These are phyloP conservation scores for Coemansia sp. DNA, from an alignment of 192 early-diverging fungal species.

Conservation along the genomic window DNA sequence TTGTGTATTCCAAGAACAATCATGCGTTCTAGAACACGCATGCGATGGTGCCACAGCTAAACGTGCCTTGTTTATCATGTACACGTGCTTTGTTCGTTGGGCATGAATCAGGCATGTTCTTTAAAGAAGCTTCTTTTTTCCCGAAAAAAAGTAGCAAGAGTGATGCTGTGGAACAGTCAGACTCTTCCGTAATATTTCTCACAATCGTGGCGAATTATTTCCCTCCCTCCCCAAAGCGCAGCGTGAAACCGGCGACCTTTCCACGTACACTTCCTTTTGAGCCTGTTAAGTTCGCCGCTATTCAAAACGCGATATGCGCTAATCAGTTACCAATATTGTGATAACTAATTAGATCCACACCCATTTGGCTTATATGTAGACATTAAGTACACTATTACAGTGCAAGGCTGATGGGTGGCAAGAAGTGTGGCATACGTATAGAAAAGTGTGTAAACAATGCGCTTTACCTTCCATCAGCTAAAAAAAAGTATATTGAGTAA, in stretches of 20 bases:
- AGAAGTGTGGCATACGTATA: not conserved
- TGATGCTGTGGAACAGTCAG: not conserved
- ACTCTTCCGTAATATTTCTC: not conserved
- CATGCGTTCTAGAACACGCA: not conserved
- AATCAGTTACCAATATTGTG: not conserved
- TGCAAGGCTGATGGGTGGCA: not conserved
- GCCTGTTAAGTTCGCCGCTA: not conserved
- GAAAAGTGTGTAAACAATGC: not conserved
- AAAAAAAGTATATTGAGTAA: not conserved
- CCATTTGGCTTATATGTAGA: too few species aligned
- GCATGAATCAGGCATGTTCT: not conserved
- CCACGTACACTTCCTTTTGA: not conserved
- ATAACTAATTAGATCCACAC: not conserved
- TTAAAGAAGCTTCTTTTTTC: slow-evolving; percentile 6
- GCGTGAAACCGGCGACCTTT: not conserved
- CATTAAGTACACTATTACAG: not conserved
- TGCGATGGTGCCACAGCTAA: slow-evolving; percentile 1
- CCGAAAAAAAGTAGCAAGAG: not conserved
- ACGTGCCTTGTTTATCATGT: not conserved
- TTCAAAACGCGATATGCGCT: not conserved
- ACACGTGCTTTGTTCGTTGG: slow-evolving; percentile 10
- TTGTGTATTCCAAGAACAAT: not conserved
- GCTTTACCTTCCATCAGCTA: not conserved
- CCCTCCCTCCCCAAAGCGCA: not conserved
- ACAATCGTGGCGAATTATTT: not conserved